These are phyloP conservation scores for Marsdenia floribunda DNA, from an alignment of 257 asterid species.

Conservation along the genomic window DNA sequence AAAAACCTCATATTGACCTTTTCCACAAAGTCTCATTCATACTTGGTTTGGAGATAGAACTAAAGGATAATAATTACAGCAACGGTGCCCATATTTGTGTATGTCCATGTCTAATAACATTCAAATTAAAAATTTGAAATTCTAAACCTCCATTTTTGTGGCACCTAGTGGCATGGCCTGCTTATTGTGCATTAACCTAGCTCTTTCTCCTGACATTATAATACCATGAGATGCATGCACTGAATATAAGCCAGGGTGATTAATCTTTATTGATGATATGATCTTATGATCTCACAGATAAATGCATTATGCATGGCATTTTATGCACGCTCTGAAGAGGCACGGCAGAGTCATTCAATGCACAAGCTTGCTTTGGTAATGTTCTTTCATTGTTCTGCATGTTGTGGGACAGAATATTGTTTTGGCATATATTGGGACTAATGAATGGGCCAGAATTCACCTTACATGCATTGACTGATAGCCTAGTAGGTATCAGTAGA, in stretches of 20 bases:
- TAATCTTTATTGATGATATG: conserved; percentile 1
- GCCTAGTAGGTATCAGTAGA: background rate
- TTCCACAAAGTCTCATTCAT: background rate
- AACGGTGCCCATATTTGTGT: background rate
- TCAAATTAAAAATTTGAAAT: background rate
- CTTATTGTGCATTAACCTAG: background rate
- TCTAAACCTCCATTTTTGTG: background rate
- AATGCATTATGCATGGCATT: conserved; percentile 98
- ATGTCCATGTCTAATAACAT: background rate
- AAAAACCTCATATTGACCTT: background rate
- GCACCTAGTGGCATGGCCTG: background rate
- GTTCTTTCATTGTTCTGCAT: conserved; percentile 6
- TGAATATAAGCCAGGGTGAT: background rate
- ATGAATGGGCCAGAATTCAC: background rate
- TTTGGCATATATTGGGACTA: background rate
- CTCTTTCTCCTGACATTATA: background rate
- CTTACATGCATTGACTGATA: background rate
- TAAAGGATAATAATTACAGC: background rate
- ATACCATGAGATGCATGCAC: background rate
- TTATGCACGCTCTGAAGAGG: conserved; percentile 96
- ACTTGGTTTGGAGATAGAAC: background rate
- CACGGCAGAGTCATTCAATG: conserved; percentile 90
- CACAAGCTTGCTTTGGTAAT: conserved; percentile 95
- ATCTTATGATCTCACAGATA: conserved; percentile 46
- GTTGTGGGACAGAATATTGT: background rate